These are phyloP conservation scores for Fraxinus paxiana DNA, from an alignment of 305 asterid genomes.

Conservation along the genomic window DNA sequence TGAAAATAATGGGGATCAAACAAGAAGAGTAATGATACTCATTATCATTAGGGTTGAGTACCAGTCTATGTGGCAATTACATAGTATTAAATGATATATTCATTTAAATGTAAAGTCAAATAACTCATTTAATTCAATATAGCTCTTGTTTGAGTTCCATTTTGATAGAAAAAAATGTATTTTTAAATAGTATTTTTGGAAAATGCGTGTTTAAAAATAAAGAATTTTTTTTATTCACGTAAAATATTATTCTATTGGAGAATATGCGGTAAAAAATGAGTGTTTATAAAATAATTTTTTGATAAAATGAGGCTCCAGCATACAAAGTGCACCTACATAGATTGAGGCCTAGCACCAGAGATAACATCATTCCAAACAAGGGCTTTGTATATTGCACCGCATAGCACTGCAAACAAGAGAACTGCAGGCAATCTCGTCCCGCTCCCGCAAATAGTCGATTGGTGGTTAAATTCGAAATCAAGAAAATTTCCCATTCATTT, in stretches of 20 bases:
- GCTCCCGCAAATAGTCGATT: neutral
- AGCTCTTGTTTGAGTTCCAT: neutral
- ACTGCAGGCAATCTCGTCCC: neutral
- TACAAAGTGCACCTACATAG: too few relatives aligned
- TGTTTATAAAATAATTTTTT: too few relatives aligned
- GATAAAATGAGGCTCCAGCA: too few relatives aligned
- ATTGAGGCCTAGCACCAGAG: too few relatives aligned
- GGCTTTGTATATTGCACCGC: neutral
- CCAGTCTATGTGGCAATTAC: too few relatives aligned
- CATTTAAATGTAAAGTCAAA: neutral
- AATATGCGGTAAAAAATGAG: too few relatives aligned
- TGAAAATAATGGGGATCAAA: too few relatives aligned
- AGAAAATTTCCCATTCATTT: constrained; percentile 14
- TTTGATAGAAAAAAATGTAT: too few relatives aligned
- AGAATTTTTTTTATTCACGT: neutral
- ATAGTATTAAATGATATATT: too few relatives aligned
- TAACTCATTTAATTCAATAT: neutral
- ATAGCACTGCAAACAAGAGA: neutral
- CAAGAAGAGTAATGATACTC: neutral
- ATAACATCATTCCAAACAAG: too few relatives aligned
- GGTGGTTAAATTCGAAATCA: neutral
- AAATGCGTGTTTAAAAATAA: neutral
- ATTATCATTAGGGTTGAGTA: neutral
- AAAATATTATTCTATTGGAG: too few relatives aligned
- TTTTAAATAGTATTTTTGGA: too few relatives aligned